Base-by-base conservation (phyloP, 805 yeast genomes). In the Kazachstania kunashirensis region DNA sequence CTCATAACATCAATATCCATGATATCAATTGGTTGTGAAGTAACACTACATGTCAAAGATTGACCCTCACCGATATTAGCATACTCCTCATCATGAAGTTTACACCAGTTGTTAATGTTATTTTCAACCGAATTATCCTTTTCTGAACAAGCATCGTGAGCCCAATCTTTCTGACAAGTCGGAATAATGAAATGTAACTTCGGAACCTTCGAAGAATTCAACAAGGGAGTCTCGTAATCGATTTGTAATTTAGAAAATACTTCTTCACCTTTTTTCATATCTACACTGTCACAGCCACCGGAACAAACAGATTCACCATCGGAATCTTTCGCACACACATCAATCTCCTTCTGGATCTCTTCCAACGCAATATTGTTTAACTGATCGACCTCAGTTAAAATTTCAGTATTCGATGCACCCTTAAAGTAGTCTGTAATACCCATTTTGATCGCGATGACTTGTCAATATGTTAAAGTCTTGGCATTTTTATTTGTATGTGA, bases 121-220 rank as follows among this genome's bases (percentile, higher is more conserved):
- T 66, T 45, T 26, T 76, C 70, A 25, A 80, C 62, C 0, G 77
- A 64, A 3, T 64, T 59, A 17, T 51, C 36, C 21, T 68, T 72
- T 21, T 56, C 63, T 14, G 18, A 31, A 7, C 69, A 65, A 2
- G 95, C 84, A 50, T 82, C 82, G 43, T 75, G 89, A 12, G 61
- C 64, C 98, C 98, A 89, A 58, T 89, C 94, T 0, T 72, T 54
- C 46, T 77, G 77, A 9, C 92, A 94, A 0, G 96, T 86, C 2
- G 95, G 81, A 0, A 88, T 77, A 24, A 89, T 61, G 16, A 85
- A 63, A 47, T 88, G 96, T 17, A 80, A 52, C 3, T 77, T 79
- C 30, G 75, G 76, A 1, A 82, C 77, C 43, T 70, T 71, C 0
- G 94, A 77, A 5, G 88, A 68, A 40, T 80, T 78, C 74, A 82